Percentiles rank a stretch among this genome's conserved stretches.
Conservation (phyloP, 257 asterid species). For the Sherardia arvensis region DNA sequence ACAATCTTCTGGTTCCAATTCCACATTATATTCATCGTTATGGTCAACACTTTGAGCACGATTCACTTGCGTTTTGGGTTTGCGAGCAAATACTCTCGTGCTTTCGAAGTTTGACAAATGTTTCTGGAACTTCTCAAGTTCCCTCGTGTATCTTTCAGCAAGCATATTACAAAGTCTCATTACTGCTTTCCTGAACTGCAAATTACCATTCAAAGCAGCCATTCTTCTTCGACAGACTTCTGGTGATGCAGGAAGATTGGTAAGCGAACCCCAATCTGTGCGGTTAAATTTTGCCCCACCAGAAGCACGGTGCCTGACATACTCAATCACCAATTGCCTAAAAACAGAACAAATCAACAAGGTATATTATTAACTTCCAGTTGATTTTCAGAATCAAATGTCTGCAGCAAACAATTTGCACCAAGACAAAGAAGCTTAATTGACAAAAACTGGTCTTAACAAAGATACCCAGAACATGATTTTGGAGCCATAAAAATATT, state of each 20-base stretch:
- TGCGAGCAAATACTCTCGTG: constrained; percentile 26
- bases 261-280: constrained; percentile 58
- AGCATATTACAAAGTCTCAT: constrained; percentile 67
- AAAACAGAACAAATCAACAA: not conserved
- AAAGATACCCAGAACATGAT: not conserved
- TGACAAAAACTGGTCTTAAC: not conserved
- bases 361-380: not conserved
- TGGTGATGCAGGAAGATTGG: constrained; percentile 82
- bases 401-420: not conserved
- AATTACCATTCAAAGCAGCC: constrained; percentile 41
- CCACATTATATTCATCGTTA: constrained; percentile 9
- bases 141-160: constrained; percentile 49
- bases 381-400: not conserved
- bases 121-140: constrained; percentile 48
- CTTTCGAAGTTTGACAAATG: constrained; percentile 30
- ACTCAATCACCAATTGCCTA: constrained; percentile 78
- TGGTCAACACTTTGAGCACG: constrained; percentile 3
- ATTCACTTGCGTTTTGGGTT: constrained; percentile 23
- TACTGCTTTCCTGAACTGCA: constrained; percentile 52
- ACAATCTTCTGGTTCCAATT: constrained; percentile 19
- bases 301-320: constrained; percentile 71
- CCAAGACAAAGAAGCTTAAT: not conserved
- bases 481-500: not conserved
- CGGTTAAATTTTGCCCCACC: constrained; percentile 76
- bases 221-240: constrained; percentile 80